These are phyloP conservation scores for Vigna angularis DNA, from an alignment of 306 rosid species.

Conservation along the genomic window DNA sequence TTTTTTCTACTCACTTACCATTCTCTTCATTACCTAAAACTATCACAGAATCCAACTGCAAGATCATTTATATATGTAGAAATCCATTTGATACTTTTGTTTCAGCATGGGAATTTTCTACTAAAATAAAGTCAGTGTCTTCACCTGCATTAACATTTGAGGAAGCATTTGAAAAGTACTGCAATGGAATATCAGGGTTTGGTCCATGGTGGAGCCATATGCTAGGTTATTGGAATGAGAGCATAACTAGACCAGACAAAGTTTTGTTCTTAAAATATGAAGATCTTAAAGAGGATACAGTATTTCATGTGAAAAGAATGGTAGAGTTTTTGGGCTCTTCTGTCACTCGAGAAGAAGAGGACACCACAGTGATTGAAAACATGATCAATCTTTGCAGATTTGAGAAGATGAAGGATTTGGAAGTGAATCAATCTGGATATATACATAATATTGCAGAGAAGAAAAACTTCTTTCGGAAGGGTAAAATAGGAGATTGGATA, in stretches of 20 bases:
- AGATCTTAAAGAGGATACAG: not conserved
- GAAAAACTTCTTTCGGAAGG: too few relatives aligned
- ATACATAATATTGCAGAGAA: not conserved
- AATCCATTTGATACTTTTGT: too few relatives aligned
- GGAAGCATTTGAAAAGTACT: not conserved
- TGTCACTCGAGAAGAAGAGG: not conserved
- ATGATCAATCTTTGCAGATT: not conserved
- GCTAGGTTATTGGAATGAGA: slow-evolving; percentile 14
- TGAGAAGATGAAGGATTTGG: slow-evolving; percentile 1
- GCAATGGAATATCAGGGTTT: not conserved
- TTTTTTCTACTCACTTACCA: not conserved
- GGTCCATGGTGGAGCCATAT: not conserved
- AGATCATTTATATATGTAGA: too few relatives aligned
- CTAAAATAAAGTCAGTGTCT: too few relatives aligned
- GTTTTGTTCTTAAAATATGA: not conserved
- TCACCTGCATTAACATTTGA: not conserved
- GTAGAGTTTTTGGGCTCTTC: not conserved
- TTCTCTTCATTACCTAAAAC: too few relatives aligned
- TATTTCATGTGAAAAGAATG: not conserved
- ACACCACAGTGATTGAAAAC: not conserved
- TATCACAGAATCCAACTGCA: too few relatives aligned
- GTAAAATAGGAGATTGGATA: too few relatives aligned
- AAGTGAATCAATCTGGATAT: not conserved
- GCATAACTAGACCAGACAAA: not conserved
- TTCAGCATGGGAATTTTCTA: too few relatives aligned